Evolutionary conservation across 78 protist species (phyloP), one percentile per base, ranked within the genome.

Genomic region (Andalucia godoyi): DNA sequence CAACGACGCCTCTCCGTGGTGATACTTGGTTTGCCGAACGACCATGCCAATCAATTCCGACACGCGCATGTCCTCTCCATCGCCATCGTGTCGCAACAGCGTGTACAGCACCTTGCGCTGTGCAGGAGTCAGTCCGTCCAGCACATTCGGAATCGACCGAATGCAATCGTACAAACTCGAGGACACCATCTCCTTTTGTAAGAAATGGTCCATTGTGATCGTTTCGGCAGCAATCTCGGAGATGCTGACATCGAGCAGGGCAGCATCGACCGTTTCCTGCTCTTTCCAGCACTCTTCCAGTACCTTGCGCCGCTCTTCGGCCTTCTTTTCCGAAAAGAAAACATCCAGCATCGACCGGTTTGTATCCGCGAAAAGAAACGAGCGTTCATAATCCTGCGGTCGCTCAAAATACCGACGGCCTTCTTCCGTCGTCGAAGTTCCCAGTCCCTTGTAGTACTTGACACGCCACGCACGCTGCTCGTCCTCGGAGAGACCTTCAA

Each of bases 381-480:
- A 37, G 32, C 74, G 72, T 54, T 57, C 59, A 55, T 96, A 98
- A n/a, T 5, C 9, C 36, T 25, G 61, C 42, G 95, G 65, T 55
- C 81, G 62, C 5, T 67, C 21, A 36, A 97, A 97, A 58, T 97
- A 95, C 64, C 85, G 92, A 63, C 80, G 76, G 38, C 93, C 99
- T 65, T 97, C 99, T 15, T 46, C 15, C 33, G 86, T 33, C 7
- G 83, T 58, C 54, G 75, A 70, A n/a, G 99, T 95, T 33, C 99
- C 99, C 63, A 96, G 80, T 37, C 99, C 95, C 79, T 96, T 96
- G 92, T 96, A 96, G 87, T 96, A 96, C 76, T 89, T 93, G 72
- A 87, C 52, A n/a, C 13, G 43, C 85, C 85, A 90, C 38, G 76
- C 81, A 6, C 37, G 49, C 6, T 1, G n/a, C 25, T 42, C 25